These are phyloP conservation scores for Dittrichia graveolens DNA, from an alignment of 129 eudicot species.

Conservation along the genomic window DNA sequence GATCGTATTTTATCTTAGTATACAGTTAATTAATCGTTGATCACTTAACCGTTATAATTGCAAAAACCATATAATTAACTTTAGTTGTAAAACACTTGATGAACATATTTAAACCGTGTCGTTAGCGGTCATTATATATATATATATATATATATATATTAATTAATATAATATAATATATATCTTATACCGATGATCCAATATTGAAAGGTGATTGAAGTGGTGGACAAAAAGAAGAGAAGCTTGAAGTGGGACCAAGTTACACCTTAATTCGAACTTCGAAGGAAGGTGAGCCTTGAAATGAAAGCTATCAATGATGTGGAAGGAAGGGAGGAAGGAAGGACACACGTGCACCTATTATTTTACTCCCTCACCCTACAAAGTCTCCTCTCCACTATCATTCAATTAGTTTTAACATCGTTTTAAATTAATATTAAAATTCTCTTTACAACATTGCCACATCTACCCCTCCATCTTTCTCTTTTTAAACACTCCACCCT, in stretches of 20 bases:
- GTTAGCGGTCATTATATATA: too few relatives aligned
- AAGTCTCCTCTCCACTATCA: background rate
- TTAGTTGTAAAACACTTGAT: too few relatives aligned
- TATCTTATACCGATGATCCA: too few relatives aligned
- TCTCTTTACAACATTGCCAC: background rate
- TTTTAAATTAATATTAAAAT: background rate
- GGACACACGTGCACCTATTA: conserved; percentile 39
- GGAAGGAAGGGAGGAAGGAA: conserved; percentile 4
- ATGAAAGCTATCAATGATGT: conserved; percentile 19
- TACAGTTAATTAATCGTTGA: too few relatives aligned
- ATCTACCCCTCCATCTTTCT: background rate
- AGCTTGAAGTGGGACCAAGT: conserved; percentile 5
- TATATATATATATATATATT: too few relatives aligned
- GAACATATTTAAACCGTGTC: too few relatives aligned
- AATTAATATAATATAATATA: too few relatives aligned
- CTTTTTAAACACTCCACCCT: background rate
- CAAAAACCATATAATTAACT: too few relatives aligned
- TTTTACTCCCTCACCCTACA: conserved; percentile 19
- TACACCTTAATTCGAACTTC: background rate
- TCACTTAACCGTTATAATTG: too few relatives aligned
- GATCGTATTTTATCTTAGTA: too few relatives aligned
- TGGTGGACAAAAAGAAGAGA: too few relatives aligned
- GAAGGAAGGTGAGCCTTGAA: conserved; percentile 20
- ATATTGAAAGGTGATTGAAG: too few relatives aligned
- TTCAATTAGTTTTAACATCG: conserved; percentile 10